phyloP scores from a whole-genome alignment of 495 filamentous ascomycete genomes.

The Neurospora sp. region DNA sequence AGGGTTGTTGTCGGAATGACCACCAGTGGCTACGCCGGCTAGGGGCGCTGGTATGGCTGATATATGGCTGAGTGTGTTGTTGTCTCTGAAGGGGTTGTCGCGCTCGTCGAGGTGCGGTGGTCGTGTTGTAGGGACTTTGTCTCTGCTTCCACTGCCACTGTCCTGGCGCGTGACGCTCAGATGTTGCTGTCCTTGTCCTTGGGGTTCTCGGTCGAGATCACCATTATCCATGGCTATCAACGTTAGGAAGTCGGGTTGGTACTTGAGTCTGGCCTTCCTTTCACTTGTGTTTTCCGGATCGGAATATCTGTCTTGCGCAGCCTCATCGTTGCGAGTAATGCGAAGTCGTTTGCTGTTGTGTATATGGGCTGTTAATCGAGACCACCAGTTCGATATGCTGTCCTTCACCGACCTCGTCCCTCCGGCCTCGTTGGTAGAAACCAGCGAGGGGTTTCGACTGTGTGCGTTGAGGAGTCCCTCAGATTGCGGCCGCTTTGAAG shows the following conservation, averaged over 20 bases:
- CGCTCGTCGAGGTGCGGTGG: slow-evolving; percentile 28
- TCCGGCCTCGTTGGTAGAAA: slow-evolving; percentile 2
- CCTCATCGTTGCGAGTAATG: slow-evolving; percentile 8
- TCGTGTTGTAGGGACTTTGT: background rate
- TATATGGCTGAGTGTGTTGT: slow-evolving; percentile 28
- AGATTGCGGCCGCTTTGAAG: slow-evolving; percentile 26
- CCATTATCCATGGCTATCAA: slow-evolving; percentile 27
- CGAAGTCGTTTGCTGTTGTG: slow-evolving; percentile 27
- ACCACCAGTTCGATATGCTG: slow-evolving; percentile 31
- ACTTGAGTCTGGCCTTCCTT: slow-evolving; percentile 13
- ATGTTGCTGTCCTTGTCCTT: slow-evolving; percentile 14
- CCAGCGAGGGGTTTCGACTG: slow-evolving; percentile 29
- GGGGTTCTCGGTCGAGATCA: slow-evolving; percentile 25
- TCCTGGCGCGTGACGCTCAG: background rate
- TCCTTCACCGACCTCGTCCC: slow-evolving; percentile 17
- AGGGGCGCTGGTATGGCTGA: slow-evolving; percentile 29
- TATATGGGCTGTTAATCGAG: slow-evolving; percentile 27
- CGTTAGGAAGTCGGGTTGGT: slow-evolving; percentile 32
- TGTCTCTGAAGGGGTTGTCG: slow-evolving; percentile 31
- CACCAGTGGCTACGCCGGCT: slow-evolving; percentile 17
- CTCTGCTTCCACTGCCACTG: background rate
- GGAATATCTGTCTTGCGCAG: slow-evolving; percentile 1
- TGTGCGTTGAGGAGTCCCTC: slow-evolving; percentile 26
- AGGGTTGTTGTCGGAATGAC: slow-evolving; percentile 28
- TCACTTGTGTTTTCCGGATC: slow-evolving; percentile 14